Conservation (phyloP, 73 alveolate genomes). For the Diophrys sp. region DNA sequence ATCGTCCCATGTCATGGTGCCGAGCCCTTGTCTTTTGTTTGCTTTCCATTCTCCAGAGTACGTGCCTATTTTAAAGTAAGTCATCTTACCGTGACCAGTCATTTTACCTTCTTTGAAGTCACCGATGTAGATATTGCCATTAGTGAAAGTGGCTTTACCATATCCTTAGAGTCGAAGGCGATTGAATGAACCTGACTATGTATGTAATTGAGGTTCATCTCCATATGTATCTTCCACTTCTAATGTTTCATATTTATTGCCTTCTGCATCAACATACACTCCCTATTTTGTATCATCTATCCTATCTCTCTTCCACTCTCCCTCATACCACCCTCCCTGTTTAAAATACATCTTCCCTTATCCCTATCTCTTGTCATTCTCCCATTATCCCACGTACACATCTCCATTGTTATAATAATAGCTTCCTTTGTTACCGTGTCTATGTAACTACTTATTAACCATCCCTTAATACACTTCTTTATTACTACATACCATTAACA, state of each 20-base stretch:
- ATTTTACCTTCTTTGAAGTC: constrained; percentile 16
- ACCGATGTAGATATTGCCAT: constrained; percentile 15
- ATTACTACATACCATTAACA: no score
- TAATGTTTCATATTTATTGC: no score
- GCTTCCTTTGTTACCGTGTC: no score
- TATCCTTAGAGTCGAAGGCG: constrained; percentile 5
- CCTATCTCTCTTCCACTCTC: constrained; percentile 57
- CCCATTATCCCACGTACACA: constrained; percentile 56
- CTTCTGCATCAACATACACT: no score
- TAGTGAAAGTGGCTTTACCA: constrained; percentile 4
- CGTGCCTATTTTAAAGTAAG: constrained; percentile 4
- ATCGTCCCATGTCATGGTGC: constrained; percentile 23
- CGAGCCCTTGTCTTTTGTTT: constrained; percentile 2
- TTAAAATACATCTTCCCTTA: constrained; percentile 73
- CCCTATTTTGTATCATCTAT: constrained; percentile 38
- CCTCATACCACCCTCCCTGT: constrained; percentile 55
- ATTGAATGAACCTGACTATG: constrained; percentile 4
- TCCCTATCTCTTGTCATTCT: constrained; percentile 33
- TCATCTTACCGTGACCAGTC: constrained; percentile 17
- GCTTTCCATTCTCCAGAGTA: constrained; percentile 17
- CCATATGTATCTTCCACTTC: no score
- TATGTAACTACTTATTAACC: no score
- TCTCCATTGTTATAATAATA: constrained; percentile 47
- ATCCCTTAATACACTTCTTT: no score
- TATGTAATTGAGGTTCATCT: no score